Conservation (phyloP, 768 basidiomycete species). For the Lactarius hengduanensis region DNA sequence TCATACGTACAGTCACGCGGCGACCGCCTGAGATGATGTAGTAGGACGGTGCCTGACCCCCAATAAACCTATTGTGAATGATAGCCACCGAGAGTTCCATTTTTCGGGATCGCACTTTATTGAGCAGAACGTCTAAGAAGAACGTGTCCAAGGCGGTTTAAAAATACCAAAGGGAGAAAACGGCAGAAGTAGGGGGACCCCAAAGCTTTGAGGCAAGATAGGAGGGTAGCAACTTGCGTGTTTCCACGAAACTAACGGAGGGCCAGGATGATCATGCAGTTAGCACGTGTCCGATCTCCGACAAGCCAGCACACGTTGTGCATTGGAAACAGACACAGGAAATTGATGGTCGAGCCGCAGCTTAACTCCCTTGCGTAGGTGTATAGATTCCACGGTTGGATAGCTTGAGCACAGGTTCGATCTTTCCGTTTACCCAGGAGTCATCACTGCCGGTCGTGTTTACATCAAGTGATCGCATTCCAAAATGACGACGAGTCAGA, state of each 20-base stretch:
- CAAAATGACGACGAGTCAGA: slow-evolving; percentile 7
- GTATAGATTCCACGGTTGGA: background rate
- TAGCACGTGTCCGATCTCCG: slow-evolving; percentile 15
- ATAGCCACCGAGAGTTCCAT: background rate
- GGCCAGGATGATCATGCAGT: slow-evolving; percentile 4
- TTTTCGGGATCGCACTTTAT: background rate
- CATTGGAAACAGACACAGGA: background rate
- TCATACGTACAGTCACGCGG: background rate
- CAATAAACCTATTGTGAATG: background rate
- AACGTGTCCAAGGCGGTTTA: background rate
- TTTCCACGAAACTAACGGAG: background rate
- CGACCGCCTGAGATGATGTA: background rate
- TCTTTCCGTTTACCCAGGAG: slow-evolving; percentile 9
- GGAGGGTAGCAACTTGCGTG: background rate
- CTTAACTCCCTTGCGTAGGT: background rate
- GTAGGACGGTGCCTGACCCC: background rate
- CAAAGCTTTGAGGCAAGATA: background rate
- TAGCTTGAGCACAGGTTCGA: background rate
- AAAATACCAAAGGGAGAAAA: background rate
- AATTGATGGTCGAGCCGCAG: background rate
- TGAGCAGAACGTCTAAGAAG: background rate
- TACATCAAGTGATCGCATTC: slow-evolving; percentile 5
- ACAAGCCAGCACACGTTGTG: background rate
- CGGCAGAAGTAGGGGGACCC: background rate
- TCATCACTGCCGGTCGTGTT: background rate